Evolutionary conservation across 176 grass and related monocot species (phyloP).

Genomic region (Bothriochloa decipiens): DNA sequence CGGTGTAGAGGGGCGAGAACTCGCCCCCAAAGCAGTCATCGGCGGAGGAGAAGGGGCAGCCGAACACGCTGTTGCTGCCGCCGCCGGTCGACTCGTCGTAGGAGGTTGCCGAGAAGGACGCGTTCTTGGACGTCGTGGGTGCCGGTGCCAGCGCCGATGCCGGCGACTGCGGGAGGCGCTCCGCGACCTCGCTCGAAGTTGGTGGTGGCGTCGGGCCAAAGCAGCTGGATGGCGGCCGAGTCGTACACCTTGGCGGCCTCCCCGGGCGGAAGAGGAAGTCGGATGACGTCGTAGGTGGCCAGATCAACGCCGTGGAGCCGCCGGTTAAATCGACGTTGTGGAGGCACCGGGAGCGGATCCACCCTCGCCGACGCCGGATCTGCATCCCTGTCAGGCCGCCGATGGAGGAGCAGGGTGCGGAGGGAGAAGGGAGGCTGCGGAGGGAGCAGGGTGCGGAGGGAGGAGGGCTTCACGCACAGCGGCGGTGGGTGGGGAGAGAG

Average conservation of each 20-base stretch:
- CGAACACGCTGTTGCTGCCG: not conserved
- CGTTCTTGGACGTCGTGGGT: slow-evolving; percentile 50
- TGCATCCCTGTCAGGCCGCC: no score
- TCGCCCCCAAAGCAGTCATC: slow-evolving; percentile 46
- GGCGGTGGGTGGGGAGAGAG: no score
- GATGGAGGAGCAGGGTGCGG: no score
- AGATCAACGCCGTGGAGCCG: no score
- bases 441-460: no score
- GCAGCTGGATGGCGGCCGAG: slow-evolving; percentile 86
- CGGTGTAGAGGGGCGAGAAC: slow-evolving; percentile 55
- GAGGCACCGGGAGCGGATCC: no score
- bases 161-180: slow-evolving; percentile 18
- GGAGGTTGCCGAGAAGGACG: slow-evolving; percentile 45
- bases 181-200: slow-evolving; percentile 57
- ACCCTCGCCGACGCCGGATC: no score
- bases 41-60: slow-evolving; percentile 41
- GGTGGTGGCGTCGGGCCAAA: slow-evolving; percentile 74
- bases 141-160: not conserved
- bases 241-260: slow-evolving; percentile 96
- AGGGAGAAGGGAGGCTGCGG: no score
- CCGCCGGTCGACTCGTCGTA: slow-evolving; percentile 50
- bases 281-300: no score
- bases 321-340: no score
- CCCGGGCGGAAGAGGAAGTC: no score
- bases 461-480: no score